A percentile compares a stretch with the other conserved stretches of the same genome.
phyloP scores from a whole-genome alignment of 2,329 filamentous ascomycete species.

The Corinectria fuckeliana region DNA sequence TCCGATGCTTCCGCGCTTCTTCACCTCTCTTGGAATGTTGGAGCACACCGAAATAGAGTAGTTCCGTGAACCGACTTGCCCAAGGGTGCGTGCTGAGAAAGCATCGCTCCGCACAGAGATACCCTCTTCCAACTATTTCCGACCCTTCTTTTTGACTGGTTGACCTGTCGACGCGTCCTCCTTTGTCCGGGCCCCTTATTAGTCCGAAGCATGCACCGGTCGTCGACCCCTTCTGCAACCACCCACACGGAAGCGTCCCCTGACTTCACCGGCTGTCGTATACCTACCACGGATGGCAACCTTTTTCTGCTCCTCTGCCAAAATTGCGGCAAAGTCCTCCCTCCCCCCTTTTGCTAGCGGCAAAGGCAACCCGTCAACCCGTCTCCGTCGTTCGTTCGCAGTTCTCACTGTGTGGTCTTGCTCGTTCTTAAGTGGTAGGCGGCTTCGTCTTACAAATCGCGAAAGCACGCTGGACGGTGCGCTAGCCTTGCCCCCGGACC shows the following conservation, averaged over 20 bases:
- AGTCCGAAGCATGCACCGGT: neutral
- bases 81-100: neutral
- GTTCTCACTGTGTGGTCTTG: constrained; percentile 2
- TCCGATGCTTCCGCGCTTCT: constrained; percentile 3
- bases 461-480: constrained; percentile 17
- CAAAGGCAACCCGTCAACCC: constrained; percentile 5
- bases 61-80: neutral
- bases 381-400: neutral
- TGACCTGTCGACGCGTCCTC: constrained; percentile 3
- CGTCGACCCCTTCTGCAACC: neutral
- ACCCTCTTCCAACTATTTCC: neutral
- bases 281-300: too few species aligned
- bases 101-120: neutral
- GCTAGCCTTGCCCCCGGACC: constrained; percentile 27
- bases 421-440: constrained; percentile 1
- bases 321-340: constrained; percentile 1
- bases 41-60: constrained; percentile 14
- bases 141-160: neutral
- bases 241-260: neutral
- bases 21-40: constrained; percentile 4
- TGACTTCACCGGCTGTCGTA: constrained; percentile 16
- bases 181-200: neutral
- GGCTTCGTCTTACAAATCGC: constrained; percentile 16
- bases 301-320: constrained; percentile 1
- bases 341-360: constrained; percentile 15